Percentiles rank a stretch among this genome's conserved stretches.
These are phyloP conservation scores for Hypoxylon intermedium DNA, from an alignment of 495 filamentous ascomycete genomes.

Conservation along the genomic window DNA sequence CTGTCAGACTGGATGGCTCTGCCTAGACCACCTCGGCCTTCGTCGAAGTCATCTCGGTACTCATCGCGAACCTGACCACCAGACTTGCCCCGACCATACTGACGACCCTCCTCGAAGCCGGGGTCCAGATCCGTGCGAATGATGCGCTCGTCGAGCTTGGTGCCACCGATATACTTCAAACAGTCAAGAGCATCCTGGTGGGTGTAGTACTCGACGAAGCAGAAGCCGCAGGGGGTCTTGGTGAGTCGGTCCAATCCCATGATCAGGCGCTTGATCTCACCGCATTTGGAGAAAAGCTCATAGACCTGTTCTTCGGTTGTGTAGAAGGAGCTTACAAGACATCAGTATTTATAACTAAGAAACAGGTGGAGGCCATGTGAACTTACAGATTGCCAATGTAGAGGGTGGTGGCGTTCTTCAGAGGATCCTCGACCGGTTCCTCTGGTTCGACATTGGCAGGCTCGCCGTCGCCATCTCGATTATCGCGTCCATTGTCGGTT, in stretches of 20 bases:
- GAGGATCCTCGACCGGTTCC: constrained; percentile 69
- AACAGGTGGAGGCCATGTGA: constrained; percentile 1
- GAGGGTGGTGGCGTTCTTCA: constrained; percentile 89
- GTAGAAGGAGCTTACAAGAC: constrained; percentile 83
- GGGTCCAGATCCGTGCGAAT: constrained; percentile 97
- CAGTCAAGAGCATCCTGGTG: constrained; percentile 96
- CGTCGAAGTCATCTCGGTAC: constrained; percentile 95
- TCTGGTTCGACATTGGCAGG: constrained; percentile 56
- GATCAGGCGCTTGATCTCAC: constrained; percentile 96
- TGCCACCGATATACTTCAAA: constrained; percentile 97
- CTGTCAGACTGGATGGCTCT: constrained; percentile 70
- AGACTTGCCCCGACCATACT: constrained; percentile 89
- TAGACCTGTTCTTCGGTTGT: constrained; percentile 99
- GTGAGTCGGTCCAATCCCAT: constrained; percentile 97
- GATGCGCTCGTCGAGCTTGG: constrained; percentile 97
- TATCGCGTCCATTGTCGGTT: constrained; percentile 65
- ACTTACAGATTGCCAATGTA: constrained; percentile 96
- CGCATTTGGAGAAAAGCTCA: constrained; percentile 95
- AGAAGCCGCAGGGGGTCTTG: constrained; percentile 98
- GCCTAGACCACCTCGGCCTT: constrained; percentile 81
- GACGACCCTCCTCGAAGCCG: constrained; percentile 92
- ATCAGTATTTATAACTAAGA: not conserved
- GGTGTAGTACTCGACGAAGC: constrained; percentile 99
- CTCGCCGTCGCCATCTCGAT: constrained; percentile 60
- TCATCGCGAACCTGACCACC: constrained; percentile 97